Percentiles rank a stretch among this genome's conserved stretches.
These are phyloP conservation scores for Paragyromitra xinjiangensis DNA, from an alignment of 495 filamentous ascomycete genomes.

Conservation along the genomic window DNA sequence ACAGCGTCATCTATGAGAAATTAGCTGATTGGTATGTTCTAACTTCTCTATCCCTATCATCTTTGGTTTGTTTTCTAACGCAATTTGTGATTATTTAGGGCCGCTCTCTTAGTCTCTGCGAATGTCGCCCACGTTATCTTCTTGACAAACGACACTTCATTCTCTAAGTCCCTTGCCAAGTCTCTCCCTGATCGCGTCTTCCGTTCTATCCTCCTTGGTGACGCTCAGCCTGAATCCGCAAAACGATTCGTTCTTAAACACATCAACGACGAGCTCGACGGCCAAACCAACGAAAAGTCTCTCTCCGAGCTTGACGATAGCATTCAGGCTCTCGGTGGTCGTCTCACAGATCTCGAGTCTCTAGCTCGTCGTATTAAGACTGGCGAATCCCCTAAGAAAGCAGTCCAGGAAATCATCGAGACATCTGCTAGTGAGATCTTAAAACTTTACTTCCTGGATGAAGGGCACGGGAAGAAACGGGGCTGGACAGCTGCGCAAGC, in stretches of 20 bases:
- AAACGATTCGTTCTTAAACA: slow-evolving; percentile 90
- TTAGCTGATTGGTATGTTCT: slow-evolving; percentile 75
- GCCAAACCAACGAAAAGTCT: slow-evolving; percentile 55
- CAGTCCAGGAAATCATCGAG: slow-evolving; percentile 88
- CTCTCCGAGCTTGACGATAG: slow-evolving; percentile 75
- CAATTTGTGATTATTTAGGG: slow-evolving; percentile 59
- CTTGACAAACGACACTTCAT: slow-evolving; percentile 90
- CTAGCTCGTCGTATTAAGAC: slow-evolving; percentile 88
- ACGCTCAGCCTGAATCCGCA: slow-evolving; percentile 83
- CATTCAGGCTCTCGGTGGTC: slow-evolving; percentile 83
- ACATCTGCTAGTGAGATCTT: slow-evolving; percentile 88
- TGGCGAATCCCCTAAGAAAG: slow-evolving; percentile 83
- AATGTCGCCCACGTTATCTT: slow-evolving; percentile 97
- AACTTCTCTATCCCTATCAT: slow-evolving; percentile 7
- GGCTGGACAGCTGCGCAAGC: slow-evolving; percentile 85
- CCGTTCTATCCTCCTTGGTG: slow-evolving; percentile 81
- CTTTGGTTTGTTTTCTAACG: slow-evolving; percentile 25
- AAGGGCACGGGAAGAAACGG: slow-evolving; percentile 59
- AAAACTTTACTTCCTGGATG: slow-evolving; percentile 85
- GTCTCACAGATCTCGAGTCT: slow-evolving; percentile 92
- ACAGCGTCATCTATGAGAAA: slow-evolving; percentile 83
- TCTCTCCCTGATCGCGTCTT: slow-evolving; percentile 91
- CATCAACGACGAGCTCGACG: slow-evolving; percentile 64
- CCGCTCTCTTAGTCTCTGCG: slow-evolving; percentile 81
- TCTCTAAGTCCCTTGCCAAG: slow-evolving; percentile 81